Percentiles rank a stretch among this genome's conserved stretches.
phyloP scores from a whole-genome alignment of 345 rosid genomes.

The Gossypium anomalum region DNA sequence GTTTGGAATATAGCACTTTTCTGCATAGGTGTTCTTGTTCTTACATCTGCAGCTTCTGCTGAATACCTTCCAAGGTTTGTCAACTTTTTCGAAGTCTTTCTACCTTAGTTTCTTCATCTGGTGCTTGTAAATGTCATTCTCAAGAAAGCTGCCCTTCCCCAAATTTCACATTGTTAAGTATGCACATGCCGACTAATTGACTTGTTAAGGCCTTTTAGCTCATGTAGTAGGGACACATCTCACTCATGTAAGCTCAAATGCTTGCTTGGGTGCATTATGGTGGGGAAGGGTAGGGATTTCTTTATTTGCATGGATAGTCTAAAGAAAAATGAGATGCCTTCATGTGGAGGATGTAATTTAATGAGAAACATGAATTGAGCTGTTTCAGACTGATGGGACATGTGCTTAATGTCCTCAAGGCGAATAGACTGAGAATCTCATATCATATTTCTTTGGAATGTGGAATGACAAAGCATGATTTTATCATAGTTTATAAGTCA shows the following conservation, averaged over 20 bases:
- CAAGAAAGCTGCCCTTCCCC: not conserved
- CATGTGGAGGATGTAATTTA: no score
- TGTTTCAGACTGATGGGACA: not conserved
- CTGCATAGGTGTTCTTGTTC: conserved; percentile 48
- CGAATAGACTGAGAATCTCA: no score
- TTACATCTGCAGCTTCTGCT: conserved; percentile 50
- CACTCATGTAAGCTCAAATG: no score
- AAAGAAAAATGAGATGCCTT: no score
- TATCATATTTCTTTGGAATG: not conserved
- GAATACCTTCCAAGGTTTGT: conserved; percentile 49
- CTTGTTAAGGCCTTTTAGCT: no score
- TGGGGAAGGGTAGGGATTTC: no score
- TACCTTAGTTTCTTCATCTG: not conserved
- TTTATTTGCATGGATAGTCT: no score
- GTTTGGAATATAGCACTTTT: conserved; percentile 51
- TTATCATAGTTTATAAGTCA: not conserved
- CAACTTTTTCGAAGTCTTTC: not conserved
- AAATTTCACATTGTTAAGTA: not conserved
- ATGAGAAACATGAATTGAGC: no score
- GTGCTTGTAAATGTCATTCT: not conserved
- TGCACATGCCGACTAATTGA: no score
- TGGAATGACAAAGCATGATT: not conserved
- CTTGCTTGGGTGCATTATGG: no score
- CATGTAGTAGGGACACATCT: no score
- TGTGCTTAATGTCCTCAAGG: not conserved